These are phyloP conservation scores for Ophiostoma novo-ulmi DNA, from an alignment of 2,329 filamentous ascomycete species.

Conservation along the genomic window DNA sequence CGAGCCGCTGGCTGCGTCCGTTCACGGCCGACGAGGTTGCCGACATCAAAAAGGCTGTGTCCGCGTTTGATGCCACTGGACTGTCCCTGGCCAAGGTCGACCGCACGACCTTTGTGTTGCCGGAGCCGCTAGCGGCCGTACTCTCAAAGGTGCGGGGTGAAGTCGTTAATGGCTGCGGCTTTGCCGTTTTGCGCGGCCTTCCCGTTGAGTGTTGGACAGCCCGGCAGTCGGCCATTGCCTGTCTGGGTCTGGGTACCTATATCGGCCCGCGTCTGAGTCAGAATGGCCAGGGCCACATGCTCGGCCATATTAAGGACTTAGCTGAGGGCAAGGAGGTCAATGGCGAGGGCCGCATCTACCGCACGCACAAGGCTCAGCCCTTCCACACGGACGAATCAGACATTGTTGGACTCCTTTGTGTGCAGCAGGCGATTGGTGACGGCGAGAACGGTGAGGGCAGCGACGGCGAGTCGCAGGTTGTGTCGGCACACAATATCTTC, in stretches of 20 bases:
- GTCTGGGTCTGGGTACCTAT: not conserved
- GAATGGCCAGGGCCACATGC: conserved; percentile 10
- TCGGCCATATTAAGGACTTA: not conserved
- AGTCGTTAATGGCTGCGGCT: not conserved
- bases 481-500: not conserved
- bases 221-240: not conserved
- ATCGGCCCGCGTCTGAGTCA: not conserved
- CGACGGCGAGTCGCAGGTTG: conserved; percentile 5
- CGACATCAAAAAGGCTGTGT: not conserved
- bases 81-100: not conserved
- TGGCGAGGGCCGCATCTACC: conserved; percentile 7
- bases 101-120: conserved; percentile 5
- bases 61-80: not conserved
- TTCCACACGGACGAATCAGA: not conserved
- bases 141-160: not conserved
- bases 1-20: not conserved
- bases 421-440: not conserved
- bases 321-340: conserved; percentile 9
- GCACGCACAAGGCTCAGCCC: not conserved
- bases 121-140: not conserved
- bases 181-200: not conserved
- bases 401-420: not conserved
- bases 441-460: conserved; percentile 5
- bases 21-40: not conserved
- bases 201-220: not conserved